phyloP scores from a whole-genome alignment of 352 stramenopile species.

The Globisporangium cystogenes region DNA sequence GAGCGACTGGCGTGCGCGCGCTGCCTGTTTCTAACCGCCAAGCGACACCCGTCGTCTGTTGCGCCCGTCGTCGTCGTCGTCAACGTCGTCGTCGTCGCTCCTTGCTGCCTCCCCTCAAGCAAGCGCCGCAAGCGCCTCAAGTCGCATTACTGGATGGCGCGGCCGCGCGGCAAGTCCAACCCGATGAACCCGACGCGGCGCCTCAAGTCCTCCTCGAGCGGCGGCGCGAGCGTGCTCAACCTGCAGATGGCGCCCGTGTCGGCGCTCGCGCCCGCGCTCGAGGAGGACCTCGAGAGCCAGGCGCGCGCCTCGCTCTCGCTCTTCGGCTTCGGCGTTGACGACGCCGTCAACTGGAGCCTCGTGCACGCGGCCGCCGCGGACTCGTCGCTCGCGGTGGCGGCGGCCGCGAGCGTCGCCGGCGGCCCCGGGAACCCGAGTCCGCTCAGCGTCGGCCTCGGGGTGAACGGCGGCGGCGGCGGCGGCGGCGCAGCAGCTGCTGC shows the following conservation, averaged over 20 bases:
- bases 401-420: not conserved
- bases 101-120: no score
- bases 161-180: slow-evolving; percentile 34
- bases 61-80: not conserved
- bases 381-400: not conserved
- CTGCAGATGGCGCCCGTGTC: slow-evolving; percentile 32
- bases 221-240: slow-evolving; percentile 17
- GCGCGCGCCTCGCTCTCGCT: slow-evolving; percentile 57
- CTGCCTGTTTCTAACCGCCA: not conserved
- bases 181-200: slow-evolving; percentile 11
- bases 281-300: slow-evolving; percentile 59
- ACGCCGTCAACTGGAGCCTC: slow-evolving; percentile 58
- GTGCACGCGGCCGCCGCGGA: slow-evolving; percentile 21
- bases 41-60: slow-evolving; percentile 1
- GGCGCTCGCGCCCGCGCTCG: slow-evolving; percentile 21
- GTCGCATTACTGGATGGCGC: slow-evolving; percentile 10
- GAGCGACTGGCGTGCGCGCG: slow-evolving; percentile 1
- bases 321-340: slow-evolving; percentile 58
- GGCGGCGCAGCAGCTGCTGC: no score
- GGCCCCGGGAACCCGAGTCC: not conserved
- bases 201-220: slow-evolving; percentile 12
- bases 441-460: not conserved
- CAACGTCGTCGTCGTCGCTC: no score
- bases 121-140: not conserved
- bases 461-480: not conserved